Conservation (phyloP, 495 filamentous ascomycete species). For the Chaetomium cochliodes region DNA sequence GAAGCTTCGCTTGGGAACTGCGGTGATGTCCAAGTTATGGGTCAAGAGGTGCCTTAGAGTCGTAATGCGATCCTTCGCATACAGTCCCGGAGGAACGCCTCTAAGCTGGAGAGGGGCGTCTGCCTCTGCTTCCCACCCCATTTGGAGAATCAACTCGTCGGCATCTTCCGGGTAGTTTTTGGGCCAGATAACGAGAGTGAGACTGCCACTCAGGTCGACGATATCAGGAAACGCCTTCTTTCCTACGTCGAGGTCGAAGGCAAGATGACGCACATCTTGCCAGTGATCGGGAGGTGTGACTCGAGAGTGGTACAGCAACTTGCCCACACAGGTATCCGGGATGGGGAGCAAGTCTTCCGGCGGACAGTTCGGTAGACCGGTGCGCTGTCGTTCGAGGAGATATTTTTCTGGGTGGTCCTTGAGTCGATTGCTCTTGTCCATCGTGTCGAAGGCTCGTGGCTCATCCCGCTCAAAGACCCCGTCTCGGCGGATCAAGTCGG, state of each 20-base stretch:
- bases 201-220: slow-evolving; percentile 60
- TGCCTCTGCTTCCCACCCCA: slow-evolving; percentile 71
- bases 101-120: slow-evolving; percentile 46
- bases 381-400: slow-evolving; percentile 22
- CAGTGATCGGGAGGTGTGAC: slow-evolving; percentile 76
- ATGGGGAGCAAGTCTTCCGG: slow-evolving; percentile 55
- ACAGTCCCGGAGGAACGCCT: slow-evolving; percentile 16
- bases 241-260: slow-evolving; percentile 49
- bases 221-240: neutral
- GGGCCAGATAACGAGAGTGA: slow-evolving; percentile 75
- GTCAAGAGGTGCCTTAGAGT: slow-evolving; percentile 75
- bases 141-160: slow-evolving; percentile 65
- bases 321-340: slow-evolving; percentile 46
- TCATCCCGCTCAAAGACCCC: slow-evolving; percentile 15
- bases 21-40: slow-evolving; percentile 81
- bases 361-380: slow-evolving; percentile 25
- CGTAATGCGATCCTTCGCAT: neutral
- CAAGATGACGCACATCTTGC: slow-evolving; percentile 89
- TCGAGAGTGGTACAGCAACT: slow-evolving; percentile 59
- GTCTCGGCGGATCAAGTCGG: slow-evolving; percentile 16
- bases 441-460: slow-evolving; percentile 26
- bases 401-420: slow-evolving; percentile 40
- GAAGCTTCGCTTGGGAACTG: slow-evolving; percentile 85
- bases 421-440: slow-evolving; percentile 39
- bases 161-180: slow-evolving; percentile 84